A percentile compares a stretch with the other conserved stretches of the same genome.
These are phyloP conservation scores for Coemansia sp. DNA, from an alignment of 192 early-diverging fungal species.

Conservation along the genomic window DNA sequence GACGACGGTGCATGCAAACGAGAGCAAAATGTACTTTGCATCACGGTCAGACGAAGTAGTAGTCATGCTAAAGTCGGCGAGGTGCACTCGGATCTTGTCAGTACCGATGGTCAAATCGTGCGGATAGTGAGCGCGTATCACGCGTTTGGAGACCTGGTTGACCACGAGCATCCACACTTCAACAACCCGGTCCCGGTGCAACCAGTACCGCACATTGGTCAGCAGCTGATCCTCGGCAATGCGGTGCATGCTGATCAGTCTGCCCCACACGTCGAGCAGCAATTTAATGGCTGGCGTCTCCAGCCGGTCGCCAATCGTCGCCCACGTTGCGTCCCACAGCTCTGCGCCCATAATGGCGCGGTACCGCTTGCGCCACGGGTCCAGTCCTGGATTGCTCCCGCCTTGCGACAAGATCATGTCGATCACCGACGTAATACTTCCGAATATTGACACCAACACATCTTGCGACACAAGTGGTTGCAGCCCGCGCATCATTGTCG, in stretches of 20 bases:
- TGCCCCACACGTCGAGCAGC: conserved; percentile 40
- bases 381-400: conserved; percentile 33
- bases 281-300: conserved; percentile 43
- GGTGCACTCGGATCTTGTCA: conserved; percentile 19
- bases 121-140: conserved; percentile 30
- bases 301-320: conserved; percentile 44
- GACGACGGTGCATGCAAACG: conserved; percentile 17
- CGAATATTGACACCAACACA: conserved; percentile 6
- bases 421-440: conserved; percentile 19
- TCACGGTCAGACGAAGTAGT: conserved; percentile 12
- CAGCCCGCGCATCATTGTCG: conserved; percentile 30
- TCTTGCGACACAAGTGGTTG: conserved; percentile 6
- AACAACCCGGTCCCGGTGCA: conserved; percentile 36
- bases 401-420: conserved; percentile 52
- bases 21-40: conserved; percentile 12
- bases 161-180: conserved; percentile 34
- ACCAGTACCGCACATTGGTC: conserved; percentile 29
- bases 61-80: conserved; percentile 30
- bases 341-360: conserved; percentile 25
- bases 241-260: conserved; percentile 13
- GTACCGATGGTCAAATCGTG: conserved; percentile 12
- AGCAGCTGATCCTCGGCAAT: conserved; percentile 9
- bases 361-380: conserved; percentile 28
- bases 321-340: conserved; percentile 50
- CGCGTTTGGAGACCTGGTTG: conserved; percentile 22